Conservation (phyloP, 1,139 yeast genomes). For the Petasospora fabianii region DNA sequence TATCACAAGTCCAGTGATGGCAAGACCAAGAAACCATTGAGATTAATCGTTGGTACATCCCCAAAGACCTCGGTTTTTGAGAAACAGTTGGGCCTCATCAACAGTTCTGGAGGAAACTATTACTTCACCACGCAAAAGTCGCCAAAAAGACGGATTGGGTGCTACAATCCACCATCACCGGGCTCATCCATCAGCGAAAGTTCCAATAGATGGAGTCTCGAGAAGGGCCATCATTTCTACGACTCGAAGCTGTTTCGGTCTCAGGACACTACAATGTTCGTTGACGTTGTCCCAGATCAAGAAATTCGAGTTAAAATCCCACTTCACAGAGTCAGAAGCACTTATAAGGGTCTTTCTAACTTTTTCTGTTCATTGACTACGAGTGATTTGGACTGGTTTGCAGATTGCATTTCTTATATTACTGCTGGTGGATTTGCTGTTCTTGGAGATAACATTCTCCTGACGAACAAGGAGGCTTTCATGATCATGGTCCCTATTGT, state of each 20-base stretch:
- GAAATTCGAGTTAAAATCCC: constrained; percentile 13
- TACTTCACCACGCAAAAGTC: constrained; percentile 1
- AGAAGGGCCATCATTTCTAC: neutral
- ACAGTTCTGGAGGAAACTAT: neutral
- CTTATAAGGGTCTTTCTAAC: neutral
- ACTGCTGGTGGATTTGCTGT: constrained; percentile 11
- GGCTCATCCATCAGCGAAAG: neutral
- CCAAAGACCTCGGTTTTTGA: constrained; percentile 18
- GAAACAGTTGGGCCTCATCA: constrained; percentile 13
- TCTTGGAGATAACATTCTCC: constrained; percentile 11
- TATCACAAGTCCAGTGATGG: neutral
- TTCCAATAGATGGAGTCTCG: neutral
- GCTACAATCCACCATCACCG: constrained; percentile 3
- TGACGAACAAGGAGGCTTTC: constrained; percentile 10
- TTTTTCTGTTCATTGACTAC: constrained; percentile 9
- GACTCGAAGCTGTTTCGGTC: too few species aligned
- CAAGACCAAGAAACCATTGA: constrained; percentile 10
- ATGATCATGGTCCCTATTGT: constrained; percentile 12
- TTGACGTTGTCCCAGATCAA: neutral
- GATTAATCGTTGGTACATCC: constrained; percentile 12
- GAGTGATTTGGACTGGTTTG: constrained; percentile 9
- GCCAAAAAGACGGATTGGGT: constrained; percentile 6
- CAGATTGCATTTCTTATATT: constrained; percentile 5
- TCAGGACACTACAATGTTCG: neutral
- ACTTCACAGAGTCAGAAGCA: constrained; percentile 8